These are phyloP conservation scores for Penicillium sp. DNA, from an alignment of 2,329 filamentous ascomycete species.

Conservation along the genomic window DNA sequence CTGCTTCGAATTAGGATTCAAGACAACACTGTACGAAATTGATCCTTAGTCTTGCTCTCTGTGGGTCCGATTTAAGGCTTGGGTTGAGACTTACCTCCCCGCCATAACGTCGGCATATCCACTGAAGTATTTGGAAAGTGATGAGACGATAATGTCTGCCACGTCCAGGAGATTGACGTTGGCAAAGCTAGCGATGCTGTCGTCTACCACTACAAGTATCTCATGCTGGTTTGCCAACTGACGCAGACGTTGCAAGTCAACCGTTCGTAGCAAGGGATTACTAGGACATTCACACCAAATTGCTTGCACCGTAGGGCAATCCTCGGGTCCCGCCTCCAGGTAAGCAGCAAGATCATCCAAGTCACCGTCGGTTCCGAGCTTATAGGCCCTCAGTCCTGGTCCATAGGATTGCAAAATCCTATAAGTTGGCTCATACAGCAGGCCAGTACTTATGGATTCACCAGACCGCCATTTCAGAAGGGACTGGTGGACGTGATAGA, in stretches of 20 bases:
- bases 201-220: constrained; percentile 38
- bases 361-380: constrained; percentile 44
- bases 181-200: constrained; percentile 39
- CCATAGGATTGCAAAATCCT: constrained; percentile 49
- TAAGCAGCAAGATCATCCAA: constrained; percentile 51
- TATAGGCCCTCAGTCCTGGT: constrained; percentile 50
- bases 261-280: constrained; percentile 48
- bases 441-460: constrained; percentile 43
- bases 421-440: constrained; percentile 56
- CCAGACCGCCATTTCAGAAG: constrained; percentile 39
- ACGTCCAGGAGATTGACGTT: constrained; percentile 50
- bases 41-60: background rate
- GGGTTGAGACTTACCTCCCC: constrained; percentile 38
- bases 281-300: constrained; percentile 53
- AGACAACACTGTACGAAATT: background rate
- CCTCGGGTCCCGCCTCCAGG: constrained; percentile 37
- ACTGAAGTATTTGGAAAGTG: constrained; percentile 61
- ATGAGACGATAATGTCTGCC: constrained; percentile 55
- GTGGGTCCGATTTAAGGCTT: no score
- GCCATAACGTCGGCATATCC: constrained; percentile 60
- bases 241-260: constrained; percentile 44
- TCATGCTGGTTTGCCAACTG: constrained; percentile 42
- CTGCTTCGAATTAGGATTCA: background rate
- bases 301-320: constrained; percentile 48
- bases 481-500: constrained; percentile 48